Base-by-base conservation (phyloP, 2,329 filamentous ascomycete genomes). In the Scedosporium minutisporum region DNA sequence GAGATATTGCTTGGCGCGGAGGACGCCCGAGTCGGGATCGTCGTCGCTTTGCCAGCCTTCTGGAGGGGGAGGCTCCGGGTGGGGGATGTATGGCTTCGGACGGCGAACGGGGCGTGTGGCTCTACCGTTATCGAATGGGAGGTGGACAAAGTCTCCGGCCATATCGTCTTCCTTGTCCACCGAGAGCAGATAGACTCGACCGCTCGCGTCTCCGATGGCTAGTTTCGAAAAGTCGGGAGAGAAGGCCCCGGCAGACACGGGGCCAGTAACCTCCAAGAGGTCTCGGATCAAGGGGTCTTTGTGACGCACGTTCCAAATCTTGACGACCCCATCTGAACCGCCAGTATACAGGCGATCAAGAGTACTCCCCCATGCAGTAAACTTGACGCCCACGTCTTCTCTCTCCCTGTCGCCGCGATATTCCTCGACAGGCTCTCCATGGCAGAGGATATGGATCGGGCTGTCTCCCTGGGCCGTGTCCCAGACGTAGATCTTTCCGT, bases 401-500 rank as follows among this genome's bases (percentile, higher is more conserved):
- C 75, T 72, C 63, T 85, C 82, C 12, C 80, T 72, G 44, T 83
- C 77, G 1, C 75, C 76, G 3, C 72, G 65, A 41, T 77, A 72
- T 33, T 75, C 73, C 12, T 77, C 75, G 2, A 77, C 65, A 0
- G 73, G 76, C 44, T 73, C 71, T 9, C 81, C 84, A 65, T 88
- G 85, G 6, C 73, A 66, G 0, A 88, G 74, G 1, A 80, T 71
- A 67, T 87, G 84, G 23, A 85, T 79, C 0, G 84, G 80, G 44
- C 75, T 72, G 65, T 86, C 82, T n/a, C 77, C 79, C 10, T 74
- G 76, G 0, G 80, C 77, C 1, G 84, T 84, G 64, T 87, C 85
- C 83, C 84, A 88, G 1, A 88, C 77, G 64, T 87, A 87, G 0
- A 82, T 81, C 7, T 78, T 81, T 16, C 84, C 83, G 65, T 87